Base-by-base conservation (phyloP, 345 rosid genomes). In the Mallotus nudiflorus region DNA sequence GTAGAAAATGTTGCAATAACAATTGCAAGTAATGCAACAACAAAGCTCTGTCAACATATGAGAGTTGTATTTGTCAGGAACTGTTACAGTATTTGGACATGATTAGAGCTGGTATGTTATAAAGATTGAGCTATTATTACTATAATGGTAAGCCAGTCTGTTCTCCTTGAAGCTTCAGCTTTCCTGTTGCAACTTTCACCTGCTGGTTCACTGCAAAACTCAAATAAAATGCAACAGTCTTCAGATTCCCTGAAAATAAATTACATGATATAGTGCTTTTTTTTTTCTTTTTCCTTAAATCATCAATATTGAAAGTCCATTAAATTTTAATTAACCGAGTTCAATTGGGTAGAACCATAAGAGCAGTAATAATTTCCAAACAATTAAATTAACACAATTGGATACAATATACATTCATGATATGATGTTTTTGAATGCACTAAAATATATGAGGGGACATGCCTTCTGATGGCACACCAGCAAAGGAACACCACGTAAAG, bases 381-480 rank as follows among this genome's bases (percentile, higher is more conserved):
- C n/a, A n/a, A n/a, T n/a, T n/a, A n/a, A n/a, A n/a, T n/a, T n/a
- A n/a, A n/a, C n/a, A n/a, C n/a, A n/a, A n/a, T n/a, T n/a, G n/a
- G n/a, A n/a, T n/a, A n/a, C n/a, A n/a, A n/a, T n/a, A n/a, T n/a
- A n/a, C n/a, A n/a, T n/a, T n/a, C 20, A 15, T 6, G 53, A 19
- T 62, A 40, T 42, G 40, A 22, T 11, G 39, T 14, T 12, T 56
- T 31, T n/a, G 31, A 33, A 46, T 15, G 10, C 33, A 67, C 31
- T 16, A 25, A 42, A 22, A 29, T 69, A 55, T 67, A 39, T 42
- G 40, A 72, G 49, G 65, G 66, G 65, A 27, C 70, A 45, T 82
- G 80, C 98, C 98, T 94, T 72, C 98, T 78, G 54, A 91, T 90
- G 59, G 97, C 98, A 59, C 98, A 89, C 98, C 98, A 94, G 79